Evolutionary conservation across 73 alveolate genomes (phyloP), one percentile per base, ranked within the genome.

Genomic region (Paramecium sonneborni): DNA sequence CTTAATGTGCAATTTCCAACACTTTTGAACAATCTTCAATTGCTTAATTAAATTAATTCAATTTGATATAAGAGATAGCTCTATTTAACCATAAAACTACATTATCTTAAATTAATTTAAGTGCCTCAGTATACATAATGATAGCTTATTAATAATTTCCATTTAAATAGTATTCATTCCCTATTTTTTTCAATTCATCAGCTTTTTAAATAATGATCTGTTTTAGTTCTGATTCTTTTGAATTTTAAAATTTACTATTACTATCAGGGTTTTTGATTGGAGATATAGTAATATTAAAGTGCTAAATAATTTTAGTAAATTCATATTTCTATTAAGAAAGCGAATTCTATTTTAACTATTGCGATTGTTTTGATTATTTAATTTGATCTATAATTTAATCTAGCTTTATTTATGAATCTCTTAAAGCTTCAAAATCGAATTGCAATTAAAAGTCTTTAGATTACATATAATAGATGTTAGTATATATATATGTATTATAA

Each of bases 21-120:
- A 98, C 98, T 93, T 97, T 89, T 39, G 99, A 95, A 86, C 99
- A 97, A 87, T 98, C 99, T 85, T 97, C 98, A 12, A 97, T 94
- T 10, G 99, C 99, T 57, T 98, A 96, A 44, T 89, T 89, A 85
- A 52, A 97, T 57, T 97, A 96, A 74, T 97, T 99, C 1, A 97
- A 57, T 85, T 97, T 98, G 20, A 97, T 84, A 90, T 97, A 94
- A 21, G 99, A 99, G 62, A 97, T 92, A 21, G 99, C 99, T 93
- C 99, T 89, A 93, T 98, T 98, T 21, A 99, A 94, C 95, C 97
- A 98, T 28, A 97, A 95, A 34, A 96, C 93, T 95, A 97, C 88
- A 34, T 93, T 92, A 57, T 98, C 99, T 95, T 97, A 97, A 69
- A 93, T 76, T 67, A 93, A 92, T 84, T 98, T 98, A 23, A 97